phyloP scores from a whole-genome alignment of 352 stramenopile species.

The Peronosclerospora sorghi region DNA sequence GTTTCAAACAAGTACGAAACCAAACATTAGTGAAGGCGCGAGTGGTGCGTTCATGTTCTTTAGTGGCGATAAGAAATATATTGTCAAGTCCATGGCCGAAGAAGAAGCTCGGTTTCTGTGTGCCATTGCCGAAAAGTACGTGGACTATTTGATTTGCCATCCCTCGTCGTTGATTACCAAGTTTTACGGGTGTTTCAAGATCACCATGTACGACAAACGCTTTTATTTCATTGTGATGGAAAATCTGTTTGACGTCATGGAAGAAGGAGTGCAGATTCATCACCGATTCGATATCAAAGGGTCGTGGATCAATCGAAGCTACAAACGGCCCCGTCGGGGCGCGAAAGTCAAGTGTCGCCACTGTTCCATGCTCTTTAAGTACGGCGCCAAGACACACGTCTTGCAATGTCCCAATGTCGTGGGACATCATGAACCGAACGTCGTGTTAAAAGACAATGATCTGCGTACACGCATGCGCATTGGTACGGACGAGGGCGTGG shows the following conservation, averaged over 20 bases:
- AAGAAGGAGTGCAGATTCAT: constrained; percentile 64
- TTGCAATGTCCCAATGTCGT: constrained; percentile 75
- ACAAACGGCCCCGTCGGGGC: constrained; percentile 58
- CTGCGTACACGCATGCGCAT: constrained; percentile 74
- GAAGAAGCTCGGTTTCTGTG: constrained; percentile 72
- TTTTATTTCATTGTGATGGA: constrained; percentile 91
- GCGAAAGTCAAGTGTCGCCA: constrained; percentile 78
- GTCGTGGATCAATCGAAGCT: constrained; percentile 84
- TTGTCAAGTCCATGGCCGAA: constrained; percentile 86
- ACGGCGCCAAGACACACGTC: constrained; percentile 48
- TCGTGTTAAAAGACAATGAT: constrained; percentile 84
- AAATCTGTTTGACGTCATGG: constrained; percentile 79
- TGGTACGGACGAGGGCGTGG: constrained; percentile 34
- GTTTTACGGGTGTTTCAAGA: constrained; percentile 86
- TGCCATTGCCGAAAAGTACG: constrained; percentile 77
- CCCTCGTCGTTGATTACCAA: constrained; percentile 75
- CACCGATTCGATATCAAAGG: constrained; percentile 87
- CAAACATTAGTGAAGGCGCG: constrained; percentile 84
- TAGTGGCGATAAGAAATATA: constrained; percentile 82
- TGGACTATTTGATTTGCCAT: constrained; percentile 72
- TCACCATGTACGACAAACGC: constrained; percentile 82
- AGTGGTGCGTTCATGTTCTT: constrained; percentile 90
- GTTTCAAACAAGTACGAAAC: constrained; percentile 77
- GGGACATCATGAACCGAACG: constrained; percentile 69
- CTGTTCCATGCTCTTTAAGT: constrained; percentile 81